These are phyloP conservation scores for Dendrobium nobile DNA, from an alignment of 106 monocot genomes.

Conservation along the genomic window DNA sequence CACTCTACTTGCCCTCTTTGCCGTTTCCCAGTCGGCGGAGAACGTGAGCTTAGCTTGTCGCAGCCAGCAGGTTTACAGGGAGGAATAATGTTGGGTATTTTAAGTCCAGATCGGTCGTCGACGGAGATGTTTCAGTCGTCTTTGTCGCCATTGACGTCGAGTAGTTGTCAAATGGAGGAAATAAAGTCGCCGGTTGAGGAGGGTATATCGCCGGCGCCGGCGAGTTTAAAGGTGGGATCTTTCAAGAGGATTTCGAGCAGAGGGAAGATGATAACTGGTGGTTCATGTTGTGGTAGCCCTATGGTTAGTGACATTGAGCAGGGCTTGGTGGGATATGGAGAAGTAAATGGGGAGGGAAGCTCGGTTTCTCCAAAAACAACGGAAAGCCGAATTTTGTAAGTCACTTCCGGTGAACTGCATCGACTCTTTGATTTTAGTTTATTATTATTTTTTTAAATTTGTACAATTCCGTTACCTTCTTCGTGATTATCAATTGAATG, in stretches of 20 bases:
- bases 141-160: slow-evolving; percentile 8
- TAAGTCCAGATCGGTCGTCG: slow-evolving; percentile 1
- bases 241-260: slow-evolving; percentile 18
- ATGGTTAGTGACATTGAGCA: slow-evolving; percentile 15
- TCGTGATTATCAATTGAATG: too few species aligned
- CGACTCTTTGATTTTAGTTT: too few species aligned
- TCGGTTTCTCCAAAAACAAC: neutral
- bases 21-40: slow-evolving; percentile 16
- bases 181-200: neutral
- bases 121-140: neutral
- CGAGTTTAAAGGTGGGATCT: slow-evolving; percentile 7
- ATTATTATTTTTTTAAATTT: too few species aligned
- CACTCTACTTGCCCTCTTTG: slow-evolving; percentile 55
- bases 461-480: too few species aligned
- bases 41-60: neutral
- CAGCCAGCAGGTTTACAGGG: neutral
- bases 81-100: slow-evolving; percentile 7
- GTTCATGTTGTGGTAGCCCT: neutral
- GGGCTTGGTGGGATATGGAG: slow-evolving; percentile 6
- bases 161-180: neutral
- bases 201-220: slow-evolving; percentile 10
- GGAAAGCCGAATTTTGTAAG: too few species aligned
- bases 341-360: neutral
- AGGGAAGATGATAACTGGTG: slow-evolving; percentile 6
- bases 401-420: too few species aligned